phyloP scores from a whole-genome alignment of 2,329 filamentous ascomycete species.

The Knoxdaviesia capensis region DNA sequence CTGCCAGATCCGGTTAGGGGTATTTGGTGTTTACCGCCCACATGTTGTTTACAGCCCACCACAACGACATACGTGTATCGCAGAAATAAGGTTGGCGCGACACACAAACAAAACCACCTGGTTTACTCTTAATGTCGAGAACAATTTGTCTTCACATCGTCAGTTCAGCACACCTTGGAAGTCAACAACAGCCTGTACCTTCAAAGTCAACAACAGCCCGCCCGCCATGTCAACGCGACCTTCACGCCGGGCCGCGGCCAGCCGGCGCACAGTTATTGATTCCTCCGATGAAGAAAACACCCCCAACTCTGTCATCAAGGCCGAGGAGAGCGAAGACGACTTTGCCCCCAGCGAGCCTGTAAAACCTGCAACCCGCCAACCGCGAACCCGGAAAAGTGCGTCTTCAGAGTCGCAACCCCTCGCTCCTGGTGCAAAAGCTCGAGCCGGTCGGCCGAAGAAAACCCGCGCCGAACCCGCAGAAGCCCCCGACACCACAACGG shows the following conservation, averaged over 20 bases:
- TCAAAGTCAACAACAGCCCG: slow-evolving; percentile 1
- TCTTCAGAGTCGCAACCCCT: too few species aligned
- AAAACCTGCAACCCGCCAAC: slow-evolving; percentile 8
- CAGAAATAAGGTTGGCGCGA: too few species aligned
- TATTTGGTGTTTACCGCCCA: too few species aligned
- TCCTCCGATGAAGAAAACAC: slow-evolving; percentile 61
- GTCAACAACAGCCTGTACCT: too few species aligned
- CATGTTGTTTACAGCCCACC: too few species aligned
- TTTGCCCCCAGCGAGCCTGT: slow-evolving; percentile 51
- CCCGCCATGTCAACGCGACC: slow-evolving; percentile 18
- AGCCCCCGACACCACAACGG: slow-evolving; percentile 14
- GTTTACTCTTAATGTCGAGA: too few species aligned
- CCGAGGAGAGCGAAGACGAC: slow-evolving; percentile 51
- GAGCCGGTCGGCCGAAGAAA: slow-evolving; percentile 20
- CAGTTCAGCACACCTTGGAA: too few species aligned
- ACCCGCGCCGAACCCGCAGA: slow-evolving; percentile 19
- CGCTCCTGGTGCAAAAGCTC: slow-evolving; percentile 1
- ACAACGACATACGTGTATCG: too few species aligned
- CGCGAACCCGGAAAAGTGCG: too few species aligned
- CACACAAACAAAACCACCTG: too few species aligned
- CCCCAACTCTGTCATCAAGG: slow-evolving; percentile 26
- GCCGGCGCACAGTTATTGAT: slow-evolving; percentile 52
- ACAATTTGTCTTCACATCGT: too few species aligned
- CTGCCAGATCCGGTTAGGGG: too few species aligned
- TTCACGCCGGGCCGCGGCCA: slow-evolving; percentile 19